phyloP scores from a whole-genome alignment of 1,284 basidiomycete species.

The Pholiota adiposa region DNA sequence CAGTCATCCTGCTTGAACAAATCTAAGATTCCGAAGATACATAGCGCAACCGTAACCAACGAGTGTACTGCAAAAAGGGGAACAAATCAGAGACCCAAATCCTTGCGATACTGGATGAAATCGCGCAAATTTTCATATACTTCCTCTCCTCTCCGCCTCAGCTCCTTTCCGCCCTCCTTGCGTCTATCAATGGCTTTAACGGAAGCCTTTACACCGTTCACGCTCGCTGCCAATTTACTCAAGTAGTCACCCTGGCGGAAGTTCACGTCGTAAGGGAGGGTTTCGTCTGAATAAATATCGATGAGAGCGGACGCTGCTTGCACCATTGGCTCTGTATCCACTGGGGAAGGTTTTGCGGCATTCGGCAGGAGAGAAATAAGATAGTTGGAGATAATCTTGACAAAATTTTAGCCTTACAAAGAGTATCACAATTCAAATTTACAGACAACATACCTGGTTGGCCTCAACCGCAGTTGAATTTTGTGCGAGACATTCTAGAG shows the following conservation, averaged over 20 bases:
- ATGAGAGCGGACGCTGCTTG: conserved; percentile 88
- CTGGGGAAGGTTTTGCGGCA: conserved; percentile 39
- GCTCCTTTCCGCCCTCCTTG: conserved; percentile 56
- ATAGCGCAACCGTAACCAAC: not conserved
- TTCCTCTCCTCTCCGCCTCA: conserved; percentile 71
- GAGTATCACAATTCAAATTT: not conserved
- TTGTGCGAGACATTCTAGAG: conserved; percentile 82
- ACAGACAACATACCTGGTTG: conserved; percentile 60
- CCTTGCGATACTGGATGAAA: conserved; percentile 87
- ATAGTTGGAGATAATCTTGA: conserved; percentile 71
- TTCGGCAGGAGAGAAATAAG: conserved; percentile 62
- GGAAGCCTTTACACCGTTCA: conserved; percentile 62
- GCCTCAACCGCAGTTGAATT: conserved; percentile 64
- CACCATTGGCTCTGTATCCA: conserved; percentile 74
- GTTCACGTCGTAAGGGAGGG: conserved; percentile 77
- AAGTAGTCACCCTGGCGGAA: conserved; percentile 71
- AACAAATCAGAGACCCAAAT: conserved; percentile 47
- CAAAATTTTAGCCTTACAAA: conserved; percentile 9
- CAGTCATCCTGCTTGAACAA: not conserved
- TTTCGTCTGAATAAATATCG: conserved; percentile 95
- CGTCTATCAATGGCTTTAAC: conserved; percentile 63
- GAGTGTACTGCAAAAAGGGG: not conserved
- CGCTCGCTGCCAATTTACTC: conserved; percentile 50
- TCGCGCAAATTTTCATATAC: conserved; percentile 83
- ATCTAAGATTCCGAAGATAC: not conserved